Evolutionary conservation across 1,139 yeast genomes (phyloP).

Genomic region (Saccharomyces pastorianus): DNA sequence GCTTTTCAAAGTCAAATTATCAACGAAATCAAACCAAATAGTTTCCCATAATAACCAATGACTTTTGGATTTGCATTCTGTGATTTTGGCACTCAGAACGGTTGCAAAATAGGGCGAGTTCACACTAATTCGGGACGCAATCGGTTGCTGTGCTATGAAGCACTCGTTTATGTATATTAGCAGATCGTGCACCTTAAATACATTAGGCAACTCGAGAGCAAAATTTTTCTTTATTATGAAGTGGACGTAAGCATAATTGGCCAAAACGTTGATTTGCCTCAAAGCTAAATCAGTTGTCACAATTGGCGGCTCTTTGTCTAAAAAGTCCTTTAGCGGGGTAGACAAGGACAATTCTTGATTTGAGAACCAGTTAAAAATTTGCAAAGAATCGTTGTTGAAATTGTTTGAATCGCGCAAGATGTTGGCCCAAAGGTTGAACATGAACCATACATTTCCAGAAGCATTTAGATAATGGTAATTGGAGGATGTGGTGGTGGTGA

Average conservation of each 20-base stretch:
- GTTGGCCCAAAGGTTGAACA: conserved; percentile 9
- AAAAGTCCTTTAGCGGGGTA: not conserved
- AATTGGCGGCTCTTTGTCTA: not conserved
- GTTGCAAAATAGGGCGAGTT: not conserved
- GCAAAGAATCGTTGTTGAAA: conserved; percentile 1
- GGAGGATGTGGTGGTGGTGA: too few species aligned
- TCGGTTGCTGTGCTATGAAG: not conserved
- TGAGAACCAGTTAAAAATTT: conserved; percentile 7
- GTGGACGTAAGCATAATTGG: not conserved
- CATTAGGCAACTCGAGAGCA: not conserved
- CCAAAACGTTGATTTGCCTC: not conserved
- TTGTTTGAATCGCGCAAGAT: not conserved
- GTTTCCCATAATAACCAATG: conserved; percentile 23
- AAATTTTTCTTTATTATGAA: not conserved
- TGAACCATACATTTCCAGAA: conserved; percentile 2
- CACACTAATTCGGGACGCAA: not conserved
- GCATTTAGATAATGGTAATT: not conserved
- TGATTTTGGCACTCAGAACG: not conserved
- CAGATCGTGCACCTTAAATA: not conserved
- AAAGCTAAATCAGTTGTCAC: not conserved
- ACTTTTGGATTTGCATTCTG: conserved; percentile 7
- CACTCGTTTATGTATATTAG: not conserved
- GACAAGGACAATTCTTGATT: conserved; percentile 4
- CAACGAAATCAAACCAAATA: conserved; percentile 24
- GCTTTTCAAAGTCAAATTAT: conserved; percentile 7